Evolutionary conservation across 129 eudicot genomes (phyloP).

Genomic region (Kitagawia praeruptora): DNA sequence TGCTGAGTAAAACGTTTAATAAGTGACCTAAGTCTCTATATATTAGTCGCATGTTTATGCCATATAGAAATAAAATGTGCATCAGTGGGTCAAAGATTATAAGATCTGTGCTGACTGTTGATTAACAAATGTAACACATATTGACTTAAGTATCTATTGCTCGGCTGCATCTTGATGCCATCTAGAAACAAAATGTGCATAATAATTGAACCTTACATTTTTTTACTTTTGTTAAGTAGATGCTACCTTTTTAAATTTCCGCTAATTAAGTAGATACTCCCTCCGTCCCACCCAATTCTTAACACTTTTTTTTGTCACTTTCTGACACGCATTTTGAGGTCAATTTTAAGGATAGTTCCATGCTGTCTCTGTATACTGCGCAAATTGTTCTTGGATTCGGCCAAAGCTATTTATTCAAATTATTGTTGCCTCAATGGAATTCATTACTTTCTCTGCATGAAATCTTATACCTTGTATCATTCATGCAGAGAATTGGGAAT

Average conservation of each 20-base stretch:
- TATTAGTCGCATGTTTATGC: not conserved
- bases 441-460: not conserved
- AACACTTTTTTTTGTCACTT: too few relatives aligned
- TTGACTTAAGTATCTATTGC: not conserved
- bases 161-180: not conserved
- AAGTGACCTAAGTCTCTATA: not conserved
- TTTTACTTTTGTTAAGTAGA: not conserved
- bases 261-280: not conserved
- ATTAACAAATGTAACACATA: not conserved
- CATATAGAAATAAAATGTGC: not conserved
- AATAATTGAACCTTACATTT: not conserved
- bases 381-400: not conserved
- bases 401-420: not conserved
- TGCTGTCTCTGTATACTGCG: not conserved
- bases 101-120: not conserved
- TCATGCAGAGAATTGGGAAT: constrained; percentile 47
- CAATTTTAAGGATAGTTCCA: too few relatives aligned
- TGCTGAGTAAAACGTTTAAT: not conserved
- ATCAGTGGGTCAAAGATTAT: not conserved
- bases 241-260: not conserved
- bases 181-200: not conserved
- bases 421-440: not conserved
- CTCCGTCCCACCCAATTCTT: too few relatives aligned
- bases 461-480: constrained; percentile 6
- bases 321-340: too few relatives aligned